Conservation (phyloP, 2,329 filamentous ascomycete genomes). For the Didymellaceae sp. region DNA sequence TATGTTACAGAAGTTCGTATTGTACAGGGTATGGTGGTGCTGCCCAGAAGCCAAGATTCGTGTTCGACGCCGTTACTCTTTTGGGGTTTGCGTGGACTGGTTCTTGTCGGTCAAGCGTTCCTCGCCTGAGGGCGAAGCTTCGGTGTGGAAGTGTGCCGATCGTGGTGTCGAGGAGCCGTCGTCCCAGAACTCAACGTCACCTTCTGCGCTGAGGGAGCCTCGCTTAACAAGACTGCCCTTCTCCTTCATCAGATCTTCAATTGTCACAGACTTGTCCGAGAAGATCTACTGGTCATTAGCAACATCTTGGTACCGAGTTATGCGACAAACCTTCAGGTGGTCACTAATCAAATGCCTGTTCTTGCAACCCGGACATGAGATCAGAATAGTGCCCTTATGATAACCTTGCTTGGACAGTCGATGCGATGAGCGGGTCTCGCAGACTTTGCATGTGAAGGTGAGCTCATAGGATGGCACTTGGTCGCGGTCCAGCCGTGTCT, state of each 20-base stretch:
- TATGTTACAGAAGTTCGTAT: conserved; percentile 13
- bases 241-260: conserved; percentile 79
- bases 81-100: conserved; percentile 21
- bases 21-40: conserved; percentile 19
- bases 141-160: conserved; percentile 43
- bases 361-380: conserved; percentile 84
- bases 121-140: conserved; percentile 34
- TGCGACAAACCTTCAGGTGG: conserved; percentile 68
- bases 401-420: conserved; percentile 93
- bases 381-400: conserved; percentile 85
- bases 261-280: conserved; percentile 70
- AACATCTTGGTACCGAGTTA: not conserved
- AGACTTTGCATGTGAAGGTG: conserved; percentile 92
- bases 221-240: conserved; percentile 77
- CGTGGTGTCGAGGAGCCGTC: conserved; percentile 61
- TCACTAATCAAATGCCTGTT: conserved; percentile 92
- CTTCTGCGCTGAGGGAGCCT: conserved; percentile 74
- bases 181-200: conserved; percentile 93
- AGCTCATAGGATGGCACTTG: conserved; percentile 78
- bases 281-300: conserved; percentile 63
- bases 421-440: conserved; percentile 80
- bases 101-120: conserved; percentile 28
- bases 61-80: conserved; percentile 12
- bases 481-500: conserved; percentile 46
- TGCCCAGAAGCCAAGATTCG: conserved; percentile 5